Evolutionary conservation across 2,329 filamentous ascomycete species (phyloP).

Genomic region (Fusarium marasasianum): DNA sequence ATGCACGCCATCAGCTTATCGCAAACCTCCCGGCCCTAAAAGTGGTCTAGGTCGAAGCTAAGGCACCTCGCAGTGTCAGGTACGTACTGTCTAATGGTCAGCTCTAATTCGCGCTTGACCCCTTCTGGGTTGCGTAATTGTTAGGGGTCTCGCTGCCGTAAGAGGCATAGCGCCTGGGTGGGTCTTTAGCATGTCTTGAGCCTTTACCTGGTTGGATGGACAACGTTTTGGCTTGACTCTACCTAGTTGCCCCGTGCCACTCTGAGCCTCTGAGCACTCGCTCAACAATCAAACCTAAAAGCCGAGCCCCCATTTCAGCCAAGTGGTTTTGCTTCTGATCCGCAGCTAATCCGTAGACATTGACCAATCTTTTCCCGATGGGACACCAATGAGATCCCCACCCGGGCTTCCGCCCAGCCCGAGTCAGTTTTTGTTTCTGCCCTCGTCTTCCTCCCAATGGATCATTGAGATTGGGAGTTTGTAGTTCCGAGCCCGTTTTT

Average conservation of each 20-base stretch:
- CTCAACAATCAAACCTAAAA: constrained; percentile 7
- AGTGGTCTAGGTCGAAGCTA: constrained; percentile 35
- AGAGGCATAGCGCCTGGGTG: constrained; percentile 23
- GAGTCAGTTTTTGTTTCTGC: constrained; percentile 29
- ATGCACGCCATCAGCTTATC: constrained; percentile 45
- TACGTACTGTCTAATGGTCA: constrained; percentile 32
- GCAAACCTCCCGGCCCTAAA: constrained; percentile 41
- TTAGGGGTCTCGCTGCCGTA: constrained; percentile 32
- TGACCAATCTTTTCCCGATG: constrained; percentile 19
- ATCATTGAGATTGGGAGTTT: constrained; percentile 8
- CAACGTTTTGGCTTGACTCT: constrained; percentile 31
- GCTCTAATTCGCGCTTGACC: constrained; percentile 31
- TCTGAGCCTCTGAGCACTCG: too few species aligned
- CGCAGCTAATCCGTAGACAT: constrained; percentile 3
- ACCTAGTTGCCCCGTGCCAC: constrained; percentile 35
- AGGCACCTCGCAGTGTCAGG: constrained; percentile 17
- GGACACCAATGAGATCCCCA: constrained; percentile 12
- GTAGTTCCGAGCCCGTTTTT: constrained; percentile 12
- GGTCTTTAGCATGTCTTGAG: constrained; percentile 23
- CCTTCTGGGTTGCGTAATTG: constrained; percentile 36
- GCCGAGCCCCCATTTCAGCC: constrained; percentile 19
- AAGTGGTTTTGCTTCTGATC: constrained; percentile 22
- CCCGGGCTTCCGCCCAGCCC: constrained; percentile 21
- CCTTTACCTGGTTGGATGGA: constrained; percentile 39
- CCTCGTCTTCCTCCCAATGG: neutral